phyloP scores from a whole-genome alignment of 352 stramenopile genomes.

The Globisporangium abappressorium region DNA sequence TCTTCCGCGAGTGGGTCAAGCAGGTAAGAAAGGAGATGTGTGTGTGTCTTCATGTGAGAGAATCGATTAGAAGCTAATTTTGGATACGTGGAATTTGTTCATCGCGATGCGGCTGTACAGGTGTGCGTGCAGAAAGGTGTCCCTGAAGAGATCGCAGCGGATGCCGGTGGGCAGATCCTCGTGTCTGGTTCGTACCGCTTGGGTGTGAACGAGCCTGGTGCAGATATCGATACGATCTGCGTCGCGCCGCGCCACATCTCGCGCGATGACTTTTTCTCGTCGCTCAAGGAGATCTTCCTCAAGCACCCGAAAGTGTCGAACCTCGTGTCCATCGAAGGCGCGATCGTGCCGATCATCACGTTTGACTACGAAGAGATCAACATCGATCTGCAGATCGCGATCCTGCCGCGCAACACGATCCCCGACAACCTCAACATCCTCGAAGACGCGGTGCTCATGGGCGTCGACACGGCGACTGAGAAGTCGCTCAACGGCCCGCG shows the following conservation, averaged over 20 bases:
- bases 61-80: constrained; percentile 3
- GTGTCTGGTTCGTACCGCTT: constrained; percentile 94
- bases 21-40: constrained; percentile 18
- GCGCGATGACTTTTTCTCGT: constrained; percentile 96
- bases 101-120: constrained; percentile 6
- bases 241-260: constrained; percentile 95
- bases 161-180: constrained; percentile 85
- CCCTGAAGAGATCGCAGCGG: constrained; percentile 79
- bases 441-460: constrained; percentile 86
- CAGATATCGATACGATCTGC: constrained; percentile 98
- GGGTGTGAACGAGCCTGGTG: constrained; percentile 95
- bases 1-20: constrained; percentile 87
- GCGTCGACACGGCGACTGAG: constrained; percentile 84
- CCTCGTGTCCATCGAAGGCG: constrained; percentile 83
- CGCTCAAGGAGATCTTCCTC: constrained; percentile 90
- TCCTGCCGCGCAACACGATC: constrained; percentile 90
- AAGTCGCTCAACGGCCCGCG: constrained; percentile 89
- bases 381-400: constrained; percentile 98
- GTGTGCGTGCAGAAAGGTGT: constrained; percentile 82
- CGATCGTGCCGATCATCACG: constrained; percentile 96
- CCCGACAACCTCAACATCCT: constrained; percentile 89
- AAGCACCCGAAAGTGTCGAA: constrained; percentile 92
- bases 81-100: not conserved
- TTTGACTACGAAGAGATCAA: constrained; percentile 99
- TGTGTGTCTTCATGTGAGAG: not conserved